Base-by-base conservation (phyloP, 305 asterid species). In the Stenogyne calaminthoides region DNA sequence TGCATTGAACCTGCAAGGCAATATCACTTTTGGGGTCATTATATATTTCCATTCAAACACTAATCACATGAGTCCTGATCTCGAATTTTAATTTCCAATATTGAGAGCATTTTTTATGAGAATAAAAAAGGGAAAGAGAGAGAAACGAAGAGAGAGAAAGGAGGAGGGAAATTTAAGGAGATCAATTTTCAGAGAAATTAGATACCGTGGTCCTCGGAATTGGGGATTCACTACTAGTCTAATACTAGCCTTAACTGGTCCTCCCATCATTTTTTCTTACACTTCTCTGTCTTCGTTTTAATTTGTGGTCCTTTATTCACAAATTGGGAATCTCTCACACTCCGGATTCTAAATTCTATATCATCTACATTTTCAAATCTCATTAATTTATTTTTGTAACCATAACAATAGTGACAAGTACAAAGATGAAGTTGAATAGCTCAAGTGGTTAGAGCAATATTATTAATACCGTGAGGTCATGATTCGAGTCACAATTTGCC, bases 241-340 rank as follows among this genome's bases (percentile, higher is more conserved):
- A 32, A 6, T 10, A 9, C 14, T 55, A 55, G 60, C 9, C 51
- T 44, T 46, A 14, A 2, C 64, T 64, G 74, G 77, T 49, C 75
- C 78, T 32, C 39, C 39, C 20, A 57, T 15, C 19, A 55, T 14
- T 42, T 74, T 61, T 19, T 68, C 29, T 52, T 57, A 58, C 60
- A 69, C 37, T 37, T 44, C 29, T 49, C 32, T 49, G 34, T 61
- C 67, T 58, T 37, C 8, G 9, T 22, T 59, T 36, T 44, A 42
- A 70, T 42, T 18, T 25, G 83, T 75, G 83, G 83, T 75, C 78
- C 80, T 71, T 66, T 27, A 75, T 75, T 67, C 71, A 37, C 32
- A n/a, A 64, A 67, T 51, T 64, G 58, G 65, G 58, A 62, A 49
- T 37, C 72, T 72, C 67, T 51, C 49, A 3, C 16, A 59, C 12